A percentile compares a stretch with the other conserved stretches of the same genome.
phyloP scores from a whole-genome alignment of 768 basidiomycete genomes.

The Tylopilus vinaceipallidus region DNA sequence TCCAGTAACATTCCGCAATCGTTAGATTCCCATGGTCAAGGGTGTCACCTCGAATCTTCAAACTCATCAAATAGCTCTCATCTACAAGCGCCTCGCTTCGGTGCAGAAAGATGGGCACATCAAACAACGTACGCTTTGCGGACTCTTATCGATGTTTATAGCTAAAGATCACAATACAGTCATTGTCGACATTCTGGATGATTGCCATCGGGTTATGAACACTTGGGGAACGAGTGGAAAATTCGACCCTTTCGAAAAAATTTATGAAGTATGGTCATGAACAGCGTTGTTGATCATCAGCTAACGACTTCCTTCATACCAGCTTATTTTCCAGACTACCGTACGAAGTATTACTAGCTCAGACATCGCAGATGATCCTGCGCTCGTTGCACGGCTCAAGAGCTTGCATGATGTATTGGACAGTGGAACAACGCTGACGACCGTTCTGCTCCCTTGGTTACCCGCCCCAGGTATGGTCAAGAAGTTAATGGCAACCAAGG shows the following conservation, averaged over 20 bases:
- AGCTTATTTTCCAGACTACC: constrained; percentile 75
- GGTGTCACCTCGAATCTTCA: constrained; percentile 74
- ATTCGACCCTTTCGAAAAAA: constrained; percentile 72
- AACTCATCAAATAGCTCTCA: constrained; percentile 55
- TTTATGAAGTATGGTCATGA: constrained; percentile 54
- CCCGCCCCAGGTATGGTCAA: constrained; percentile 69
- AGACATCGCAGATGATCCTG: constrained; percentile 71
- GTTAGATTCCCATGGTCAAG: constrained; percentile 73
- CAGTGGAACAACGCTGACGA: constrained; percentile 66
- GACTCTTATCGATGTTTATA: neutral
- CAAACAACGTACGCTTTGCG: constrained; percentile 47
- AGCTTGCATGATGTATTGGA: constrained; percentile 67
- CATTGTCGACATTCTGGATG: constrained; percentile 61
- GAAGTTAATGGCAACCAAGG: constrained; percentile 71
- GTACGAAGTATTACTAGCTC: constrained; percentile 63
- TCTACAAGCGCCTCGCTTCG: constrained; percentile 67
- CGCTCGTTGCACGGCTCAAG: constrained; percentile 59
- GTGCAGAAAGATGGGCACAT: constrained; percentile 64
- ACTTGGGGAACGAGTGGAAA: constrained; percentile 63
- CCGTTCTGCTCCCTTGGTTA: constrained; percentile 74
- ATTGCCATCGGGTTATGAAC: constrained; percentile 59
- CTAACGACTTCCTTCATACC: neutral
- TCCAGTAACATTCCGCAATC: constrained; percentile 14
- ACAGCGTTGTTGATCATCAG: neutral
- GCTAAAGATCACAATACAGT: constrained; percentile 41